These are phyloP conservation scores for Malus hybrid DNA, from an alignment of 331 rosid species.

Conservation along the genomic window DNA sequence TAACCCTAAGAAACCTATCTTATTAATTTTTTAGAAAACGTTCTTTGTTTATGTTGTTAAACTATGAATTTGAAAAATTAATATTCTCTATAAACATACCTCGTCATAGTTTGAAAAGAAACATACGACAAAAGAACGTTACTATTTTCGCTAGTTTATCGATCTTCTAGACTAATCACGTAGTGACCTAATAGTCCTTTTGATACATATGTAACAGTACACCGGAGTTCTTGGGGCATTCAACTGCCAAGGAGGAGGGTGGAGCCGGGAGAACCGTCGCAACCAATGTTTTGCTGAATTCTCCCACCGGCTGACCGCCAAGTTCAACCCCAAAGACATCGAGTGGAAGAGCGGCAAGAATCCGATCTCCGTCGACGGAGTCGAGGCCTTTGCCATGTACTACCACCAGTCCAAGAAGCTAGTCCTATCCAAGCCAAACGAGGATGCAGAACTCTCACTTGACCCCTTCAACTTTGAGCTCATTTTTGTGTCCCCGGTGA, in stretches of 20 bases:
- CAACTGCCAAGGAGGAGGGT: constrained; percentile 97
- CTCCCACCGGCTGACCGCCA: constrained; percentile 55
- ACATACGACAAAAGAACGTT: too few relatives aligned
- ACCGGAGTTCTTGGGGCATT: constrained; percentile 86
- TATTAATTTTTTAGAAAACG: neutral
- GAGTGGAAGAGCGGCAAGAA: constrained; percentile 68
- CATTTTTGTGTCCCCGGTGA: constrained; percentile 54
- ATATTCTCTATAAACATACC: too few relatives aligned
- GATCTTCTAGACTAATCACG: neutral
- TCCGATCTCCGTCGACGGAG: constrained; percentile 52
- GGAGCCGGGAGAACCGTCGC: constrained; percentile 62
- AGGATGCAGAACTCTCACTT: constrained; percentile 50
- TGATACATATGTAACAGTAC: constrained; percentile 27
- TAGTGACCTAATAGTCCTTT: neutral
- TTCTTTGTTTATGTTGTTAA: neutral
- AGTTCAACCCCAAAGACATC: constrained; percentile 49
- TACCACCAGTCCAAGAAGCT: constrained; percentile 58
- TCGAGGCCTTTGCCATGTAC: constrained; percentile 53
- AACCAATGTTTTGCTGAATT: constrained; percentile 58
- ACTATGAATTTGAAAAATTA: neutral
- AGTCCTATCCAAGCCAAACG: constrained; percentile 34
- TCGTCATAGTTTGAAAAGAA: too few relatives aligned
- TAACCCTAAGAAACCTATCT: neutral
- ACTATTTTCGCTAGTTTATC: neutral
- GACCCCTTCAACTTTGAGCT: constrained; percentile 94